Evolutionary conservation across 2,329 filamentous ascomycete genomes (phyloP), one percentile per base, ranked within the genome.

Genomic region (Talaromyces sp.): DNA sequence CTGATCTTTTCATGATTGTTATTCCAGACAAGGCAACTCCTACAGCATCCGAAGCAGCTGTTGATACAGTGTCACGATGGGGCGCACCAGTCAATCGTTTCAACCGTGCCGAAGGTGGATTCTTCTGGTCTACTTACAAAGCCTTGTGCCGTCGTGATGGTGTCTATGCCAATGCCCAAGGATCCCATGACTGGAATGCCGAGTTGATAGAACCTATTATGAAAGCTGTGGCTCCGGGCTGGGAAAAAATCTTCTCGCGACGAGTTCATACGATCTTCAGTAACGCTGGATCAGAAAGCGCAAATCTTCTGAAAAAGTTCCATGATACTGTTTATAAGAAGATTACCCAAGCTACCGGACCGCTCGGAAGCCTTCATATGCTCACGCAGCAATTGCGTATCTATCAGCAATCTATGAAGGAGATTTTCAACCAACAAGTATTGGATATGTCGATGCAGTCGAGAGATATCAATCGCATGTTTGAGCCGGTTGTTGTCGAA

Each of bases 91-190:
- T 60, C n/a, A 60, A 60, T 47, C 58, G 58, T 22, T 33, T 22
- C n/a, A 60, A 57, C 14, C 77, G 73, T 35, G 43, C 67, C 14
- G 71, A 74, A 37, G 85, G 85, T 11, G 85, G 85, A 1, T 72
- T 85, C 13, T 69, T 72, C 39, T 88, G 77, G 75, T 31, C 74
- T 2, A 87, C 86, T 0, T 89, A 88, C 69, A 85, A 83, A 72
- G 87, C 86, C 10, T 80, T 84, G 2, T 83, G 83, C 60, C 77
- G 83, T 47, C 79, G 85, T 52, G 69, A 81, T 62, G 86, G 84
- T 5, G 77, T 79, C 2, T 86, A 75, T 68, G 69, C 73, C 2
- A 80, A 80, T 60, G 45, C 65, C 5, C 70, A 73, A 37, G 80
- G 81, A 31, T 65, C 69, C 60, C 66, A 73, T 73, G 22, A 63